Percentiles rank a stretch among this genome's conserved stretches.
Conservation (phyloP, 225 moss, liverwort and hornwort genomes). For the Marchantia polymorpha region DNA sequence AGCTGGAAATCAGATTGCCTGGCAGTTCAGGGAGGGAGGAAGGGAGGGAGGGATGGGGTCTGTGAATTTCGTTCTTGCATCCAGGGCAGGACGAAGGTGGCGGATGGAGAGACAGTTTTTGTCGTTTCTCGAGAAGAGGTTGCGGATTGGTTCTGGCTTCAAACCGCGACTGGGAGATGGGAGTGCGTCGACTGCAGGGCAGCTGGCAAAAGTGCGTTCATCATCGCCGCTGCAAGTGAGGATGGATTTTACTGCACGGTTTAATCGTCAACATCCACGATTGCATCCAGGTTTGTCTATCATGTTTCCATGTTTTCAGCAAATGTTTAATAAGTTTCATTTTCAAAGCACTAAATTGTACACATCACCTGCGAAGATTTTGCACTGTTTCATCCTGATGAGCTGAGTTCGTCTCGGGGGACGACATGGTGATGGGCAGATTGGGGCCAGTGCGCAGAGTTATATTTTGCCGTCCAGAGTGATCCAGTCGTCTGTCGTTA, state of each 20-base stretch:
- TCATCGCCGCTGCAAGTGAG: too few species aligned
- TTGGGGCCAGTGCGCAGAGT: background rate
- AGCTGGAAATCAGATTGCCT: too few species aligned
- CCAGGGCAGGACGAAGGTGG: background rate
- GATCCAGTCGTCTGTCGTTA: background rate
- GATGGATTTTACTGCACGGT: background rate
- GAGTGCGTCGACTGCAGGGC: background rate
- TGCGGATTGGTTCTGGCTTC: background rate
- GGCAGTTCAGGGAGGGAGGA: background rate
- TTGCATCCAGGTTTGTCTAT: conserved; percentile 4
- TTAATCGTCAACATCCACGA: too few species aligned
- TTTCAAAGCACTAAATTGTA: background rate
- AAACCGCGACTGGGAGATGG: background rate
- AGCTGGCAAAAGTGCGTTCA: background rate
- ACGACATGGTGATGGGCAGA: background rate
- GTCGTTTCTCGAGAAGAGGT: background rate
- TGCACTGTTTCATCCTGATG: background rate
- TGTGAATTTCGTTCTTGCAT: background rate
- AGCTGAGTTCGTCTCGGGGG: background rate
- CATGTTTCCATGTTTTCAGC: background rate
- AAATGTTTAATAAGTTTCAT: background rate
- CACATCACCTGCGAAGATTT: background rate
- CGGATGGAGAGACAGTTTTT: too few species aligned
- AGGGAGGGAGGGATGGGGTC: background rate
- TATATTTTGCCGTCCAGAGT: background rate